phyloP scores from a whole-genome alignment of 305 asterid genomes.

The Galium porrigens region DNA sequence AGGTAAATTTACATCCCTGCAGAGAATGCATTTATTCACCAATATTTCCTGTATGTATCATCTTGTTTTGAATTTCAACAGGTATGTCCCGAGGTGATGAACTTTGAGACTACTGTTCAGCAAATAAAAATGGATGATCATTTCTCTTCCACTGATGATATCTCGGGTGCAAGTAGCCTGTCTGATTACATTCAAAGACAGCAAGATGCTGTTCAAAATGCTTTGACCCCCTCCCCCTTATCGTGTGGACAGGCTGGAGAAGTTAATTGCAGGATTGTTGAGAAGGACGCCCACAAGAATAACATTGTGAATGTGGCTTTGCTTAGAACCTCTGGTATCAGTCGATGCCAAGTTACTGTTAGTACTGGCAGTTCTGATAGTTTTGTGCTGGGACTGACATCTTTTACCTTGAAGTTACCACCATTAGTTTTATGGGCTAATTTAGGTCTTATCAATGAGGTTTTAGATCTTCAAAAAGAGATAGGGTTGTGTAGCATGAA shows the following conservation, averaged over 20 bases:
- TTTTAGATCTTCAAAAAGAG: conserved; percentile 38
- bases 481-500: conserved; percentile 30
- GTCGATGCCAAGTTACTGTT: conserved; percentile 41
- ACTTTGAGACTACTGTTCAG: conserved; percentile 51
- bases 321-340: conserved; percentile 54
- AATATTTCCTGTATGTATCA: not conserved
- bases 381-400: conserved; percentile 40
- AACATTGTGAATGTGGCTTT: conserved; percentile 43
- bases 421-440: conserved; percentile 65
- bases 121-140: conserved; percentile 64
- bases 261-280: conserved; percentile 17
- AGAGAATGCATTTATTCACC: not conserved
- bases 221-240: conserved; percentile 34
- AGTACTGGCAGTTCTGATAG: conserved; percentile 38
- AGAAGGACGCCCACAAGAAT: conserved; percentile 25
- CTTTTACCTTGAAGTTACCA: conserved; percentile 60
- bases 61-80: conserved; percentile 28
- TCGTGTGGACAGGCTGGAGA: conserved; percentile 29
- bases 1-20: conserved; percentile 31
- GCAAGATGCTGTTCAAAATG: conserved; percentile 62
- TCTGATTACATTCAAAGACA: conserved; percentile 32
- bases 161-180: conserved; percentile 24
- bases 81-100: conserved; percentile 59
- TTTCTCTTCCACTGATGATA: conserved; percentile 30
- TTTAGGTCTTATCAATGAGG: conserved; percentile 35